A percentile compares a stretch with the other conserved stretches of the same genome.
phyloP scores from a whole-genome alignment of 2,329 filamentous ascomycete genomes.

The Remersonia thermophila region DNA sequence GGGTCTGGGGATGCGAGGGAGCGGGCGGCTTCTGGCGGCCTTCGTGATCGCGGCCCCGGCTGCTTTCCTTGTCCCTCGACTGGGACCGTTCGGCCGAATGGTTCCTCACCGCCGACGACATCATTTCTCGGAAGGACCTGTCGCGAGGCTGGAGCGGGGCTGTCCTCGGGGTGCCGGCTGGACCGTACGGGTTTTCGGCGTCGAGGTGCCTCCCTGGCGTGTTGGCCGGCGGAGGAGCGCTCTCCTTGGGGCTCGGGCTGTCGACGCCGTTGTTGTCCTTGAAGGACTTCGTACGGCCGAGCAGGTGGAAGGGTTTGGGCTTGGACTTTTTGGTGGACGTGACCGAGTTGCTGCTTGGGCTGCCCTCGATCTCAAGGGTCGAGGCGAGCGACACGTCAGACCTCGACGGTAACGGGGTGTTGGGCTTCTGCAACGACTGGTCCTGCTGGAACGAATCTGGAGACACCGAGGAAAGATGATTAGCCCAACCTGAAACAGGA shows the following conservation, averaged over 20 bases:
- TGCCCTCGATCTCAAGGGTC: constrained; percentile 33
- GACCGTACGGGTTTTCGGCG: constrained; percentile 14
- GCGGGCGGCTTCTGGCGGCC: constrained; percentile 31
- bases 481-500: constrained; percentile 12
- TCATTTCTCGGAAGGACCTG: constrained; percentile 55
- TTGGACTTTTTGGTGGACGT: constrained; percentile 34
- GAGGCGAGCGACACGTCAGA: constrained; percentile 42
- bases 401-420: constrained; percentile 28
- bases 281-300: constrained; percentile 40
- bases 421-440: constrained; percentile 11
- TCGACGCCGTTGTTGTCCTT: constrained; percentile 39
- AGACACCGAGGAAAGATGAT: constrained; percentile 10
- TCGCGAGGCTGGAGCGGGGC: constrained; percentile 52
- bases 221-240: constrained; percentile 17
- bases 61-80: constrained; percentile 29
- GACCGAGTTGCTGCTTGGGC: constrained; percentile 9
- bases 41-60: no score
- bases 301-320: constrained; percentile 41
- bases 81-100: constrained; percentile 58
- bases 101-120: constrained; percentile 52
- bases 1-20: constrained; percentile 47
- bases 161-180: constrained; percentile 41
- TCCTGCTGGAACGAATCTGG: constrained; percentile 21
- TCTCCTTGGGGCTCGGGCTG: constrained; percentile 16
- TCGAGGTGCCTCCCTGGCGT: constrained; percentile 18